Evolutionary conservation across 345 rosid genomes (phyloP).

Genomic region (Geranium rotundifolium): DNA sequence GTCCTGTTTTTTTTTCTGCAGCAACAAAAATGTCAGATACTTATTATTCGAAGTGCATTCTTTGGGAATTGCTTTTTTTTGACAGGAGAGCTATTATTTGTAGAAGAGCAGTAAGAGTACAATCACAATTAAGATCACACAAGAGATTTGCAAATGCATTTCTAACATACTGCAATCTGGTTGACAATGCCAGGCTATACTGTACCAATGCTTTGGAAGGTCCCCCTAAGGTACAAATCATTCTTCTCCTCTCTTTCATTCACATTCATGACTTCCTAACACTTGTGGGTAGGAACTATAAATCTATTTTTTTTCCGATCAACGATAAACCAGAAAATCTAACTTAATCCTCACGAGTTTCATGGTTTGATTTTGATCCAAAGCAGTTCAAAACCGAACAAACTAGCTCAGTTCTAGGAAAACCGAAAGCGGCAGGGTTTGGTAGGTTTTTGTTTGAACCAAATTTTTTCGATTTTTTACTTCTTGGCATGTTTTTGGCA

Average conservation of each 20-base stretch:
- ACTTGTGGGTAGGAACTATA: too few relatives aligned
- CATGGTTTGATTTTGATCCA: too few relatives aligned
- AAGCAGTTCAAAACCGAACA: too few relatives aligned
- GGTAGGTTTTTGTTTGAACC: too few relatives aligned
- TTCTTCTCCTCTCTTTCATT: neutral
- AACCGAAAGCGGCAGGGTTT: too few relatives aligned
- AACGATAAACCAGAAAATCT: too few relatives aligned
- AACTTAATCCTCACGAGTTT: too few relatives aligned
- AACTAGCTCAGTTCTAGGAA: too few relatives aligned
- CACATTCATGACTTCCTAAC: neutral
- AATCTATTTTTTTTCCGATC: too few relatives aligned
- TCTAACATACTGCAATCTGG: slow-evolving; percentile 64
- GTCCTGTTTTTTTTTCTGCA: neutral
- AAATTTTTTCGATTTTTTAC: too few relatives aligned
- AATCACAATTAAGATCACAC: slow-evolving; percentile 81
- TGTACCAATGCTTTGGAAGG: slow-evolving; percentile 73
- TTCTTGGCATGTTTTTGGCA: too few relatives aligned
- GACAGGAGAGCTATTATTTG: slow-evolving; percentile 87
- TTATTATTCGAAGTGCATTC: neutral
- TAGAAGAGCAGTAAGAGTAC: slow-evolving; percentile 81
- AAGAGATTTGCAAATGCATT: slow-evolving; percentile 81
- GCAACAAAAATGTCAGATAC: neutral
- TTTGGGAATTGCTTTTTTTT: neutral
- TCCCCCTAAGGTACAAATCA: slow-evolving; percentile 53
- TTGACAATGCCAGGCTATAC: slow-evolving; percentile 76